A percentile compares a stretch with the other conserved stretches of the same genome.
Conservation (phyloP, 371 early-diverging fungal species). For the Nematocida ironsii region DNA sequence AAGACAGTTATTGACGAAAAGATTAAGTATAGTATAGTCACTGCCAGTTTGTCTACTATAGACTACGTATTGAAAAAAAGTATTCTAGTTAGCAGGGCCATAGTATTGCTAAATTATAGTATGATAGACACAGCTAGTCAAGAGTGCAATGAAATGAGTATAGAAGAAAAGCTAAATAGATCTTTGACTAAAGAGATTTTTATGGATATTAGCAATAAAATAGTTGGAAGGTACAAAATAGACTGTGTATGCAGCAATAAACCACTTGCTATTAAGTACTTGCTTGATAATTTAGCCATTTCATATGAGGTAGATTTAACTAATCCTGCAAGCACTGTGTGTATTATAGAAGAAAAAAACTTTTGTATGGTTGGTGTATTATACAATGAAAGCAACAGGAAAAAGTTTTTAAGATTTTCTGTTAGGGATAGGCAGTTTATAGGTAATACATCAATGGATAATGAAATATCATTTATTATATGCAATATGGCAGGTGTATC, state of each 20-base stretch:
- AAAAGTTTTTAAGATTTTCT: conserved; percentile 17
- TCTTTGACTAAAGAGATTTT: not conserved
- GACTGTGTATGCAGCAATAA: conserved; percentile 1
- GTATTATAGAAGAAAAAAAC: conserved; percentile 15
- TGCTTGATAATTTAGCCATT: not conserved
- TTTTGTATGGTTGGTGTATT: conserved; percentile 18
- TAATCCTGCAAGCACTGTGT: conserved; percentile 10
- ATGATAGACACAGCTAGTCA: not conserved
- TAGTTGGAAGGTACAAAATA: conserved; percentile 4
- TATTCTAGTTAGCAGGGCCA: conserved; percentile 17
- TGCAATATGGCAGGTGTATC: conserved; percentile 43
- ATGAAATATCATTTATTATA: conserved; percentile 60
- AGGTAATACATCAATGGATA: conserved; percentile 62
- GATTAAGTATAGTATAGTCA: conserved; percentile 4
- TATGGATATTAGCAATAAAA: not conserved
- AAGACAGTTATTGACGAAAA: not conserved
- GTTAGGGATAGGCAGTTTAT: conserved; percentile 60
- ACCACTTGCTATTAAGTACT: conserved; percentile 2
- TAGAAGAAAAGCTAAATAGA: conserved; percentile 2
- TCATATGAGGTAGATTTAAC: not conserved
- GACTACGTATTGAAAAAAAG: conserved; percentile 5
- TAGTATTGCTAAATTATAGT: not conserved
- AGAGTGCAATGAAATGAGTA: not conserved
- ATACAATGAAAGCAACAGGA: conserved; percentile 51
- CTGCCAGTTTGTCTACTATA: not conserved